phyloP scores from a whole-genome alignment of 2,329 filamentous ascomycete genomes.

The Metarhizium anisopliae region DNA sequence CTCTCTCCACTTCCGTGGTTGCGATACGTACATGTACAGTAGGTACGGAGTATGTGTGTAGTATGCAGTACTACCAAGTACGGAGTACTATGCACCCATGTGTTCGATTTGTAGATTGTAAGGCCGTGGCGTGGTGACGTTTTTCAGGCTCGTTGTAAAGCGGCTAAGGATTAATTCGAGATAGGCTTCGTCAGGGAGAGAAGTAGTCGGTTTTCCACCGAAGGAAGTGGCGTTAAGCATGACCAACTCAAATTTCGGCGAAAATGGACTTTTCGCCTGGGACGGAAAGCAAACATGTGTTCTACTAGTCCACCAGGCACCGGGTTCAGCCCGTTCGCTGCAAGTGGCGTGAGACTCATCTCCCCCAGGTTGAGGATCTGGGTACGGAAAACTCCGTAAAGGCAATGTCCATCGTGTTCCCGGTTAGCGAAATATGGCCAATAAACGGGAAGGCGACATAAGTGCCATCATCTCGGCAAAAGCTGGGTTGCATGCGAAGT shows the following conservation, averaged over 20 bases:
- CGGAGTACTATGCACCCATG: too few relatives aligned
- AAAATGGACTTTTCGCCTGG: background rate
- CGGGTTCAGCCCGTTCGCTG: background rate
- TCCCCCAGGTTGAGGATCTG: too few relatives aligned
- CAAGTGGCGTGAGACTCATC: background rate
- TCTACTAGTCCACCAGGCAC: background rate
- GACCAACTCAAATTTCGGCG: background rate
- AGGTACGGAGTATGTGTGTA: too few relatives aligned
- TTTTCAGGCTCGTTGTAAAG: background rate
- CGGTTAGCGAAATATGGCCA: background rate
- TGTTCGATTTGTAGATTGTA: background rate
- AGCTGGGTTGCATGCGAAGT: background rate
- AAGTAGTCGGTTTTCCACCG: background rate
- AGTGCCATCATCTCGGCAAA: background rate
- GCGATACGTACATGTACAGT: too few relatives aligned
- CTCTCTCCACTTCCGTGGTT: background rate
- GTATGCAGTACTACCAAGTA: too few relatives aligned
- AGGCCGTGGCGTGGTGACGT: background rate
- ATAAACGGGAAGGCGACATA: background rate
- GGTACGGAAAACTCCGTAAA: too few relatives aligned
- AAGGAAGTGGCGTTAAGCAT: background rate
- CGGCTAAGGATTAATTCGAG: background rate
- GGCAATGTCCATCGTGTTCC: background rate
- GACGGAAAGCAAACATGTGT: background rate
- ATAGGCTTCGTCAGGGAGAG: background rate